A percentile compares a stretch with the other conserved stretches of the same genome.
Conservation (phyloP, 345 rosid genomes). For the Geranium brycei region DNA sequence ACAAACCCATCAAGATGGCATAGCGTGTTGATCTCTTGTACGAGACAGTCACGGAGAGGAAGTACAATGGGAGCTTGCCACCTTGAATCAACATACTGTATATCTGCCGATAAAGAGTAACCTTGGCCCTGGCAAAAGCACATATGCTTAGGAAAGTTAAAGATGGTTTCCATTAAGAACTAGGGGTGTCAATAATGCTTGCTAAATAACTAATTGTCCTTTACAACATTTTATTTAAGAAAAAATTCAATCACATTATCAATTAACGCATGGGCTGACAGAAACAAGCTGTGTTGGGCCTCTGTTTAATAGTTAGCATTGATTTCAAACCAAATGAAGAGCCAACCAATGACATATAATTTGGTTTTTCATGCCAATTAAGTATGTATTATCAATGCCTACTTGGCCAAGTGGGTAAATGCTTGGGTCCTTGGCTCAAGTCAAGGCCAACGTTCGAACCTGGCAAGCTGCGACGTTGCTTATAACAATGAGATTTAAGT, state of each 20-base stretch:
- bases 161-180: background rate
- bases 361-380: background rate
- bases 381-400: too few species aligned
- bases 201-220: background rate
- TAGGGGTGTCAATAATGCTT: background rate
- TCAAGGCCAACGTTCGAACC: too few species aligned
- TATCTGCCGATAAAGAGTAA: slow-evolving; percentile 88
- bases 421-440: too few species aligned
- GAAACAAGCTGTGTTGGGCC: background rate
- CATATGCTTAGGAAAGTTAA: background rate
- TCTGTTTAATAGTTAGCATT: background rate
- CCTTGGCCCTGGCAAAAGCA: slow-evolving; percentile 63
- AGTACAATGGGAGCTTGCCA: slow-evolving; percentile 69
- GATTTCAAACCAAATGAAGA: background rate
- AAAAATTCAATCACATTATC: background rate
- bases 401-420: too few species aligned
- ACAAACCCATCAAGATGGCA: slow-evolving; percentile 69
- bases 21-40: slow-evolving; percentile 51
- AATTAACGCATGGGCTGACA: background rate
- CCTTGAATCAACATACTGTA: slow-evolving; percentile 81
- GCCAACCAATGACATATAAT: background rate
- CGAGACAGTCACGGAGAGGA: slow-evolving; percentile 77
- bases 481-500: too few species aligned
- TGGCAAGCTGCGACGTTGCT: too few species aligned
- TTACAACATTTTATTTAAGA: background rate